Conservation (phyloP, 306 rosid species). For the Quercus suber region DNA sequence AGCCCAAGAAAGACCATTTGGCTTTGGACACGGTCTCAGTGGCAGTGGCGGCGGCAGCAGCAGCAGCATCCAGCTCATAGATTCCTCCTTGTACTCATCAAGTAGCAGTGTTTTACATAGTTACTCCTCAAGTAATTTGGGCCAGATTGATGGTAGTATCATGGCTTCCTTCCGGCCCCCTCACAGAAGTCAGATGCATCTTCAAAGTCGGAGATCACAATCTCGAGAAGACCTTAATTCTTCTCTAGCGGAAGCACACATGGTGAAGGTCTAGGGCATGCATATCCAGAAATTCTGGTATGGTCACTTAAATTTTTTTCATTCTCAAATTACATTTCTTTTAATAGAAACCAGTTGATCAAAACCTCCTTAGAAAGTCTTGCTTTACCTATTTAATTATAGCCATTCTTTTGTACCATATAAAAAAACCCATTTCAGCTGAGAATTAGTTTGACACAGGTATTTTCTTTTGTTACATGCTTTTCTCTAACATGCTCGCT, state of each 20-base stretch:
- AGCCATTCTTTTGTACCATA: conserved; percentile 37
- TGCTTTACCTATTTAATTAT: conserved; percentile 18
- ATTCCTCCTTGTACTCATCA: conserved; percentile 63
- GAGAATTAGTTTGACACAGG: conserved; percentile 20
- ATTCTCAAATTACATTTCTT: conserved; percentile 12
- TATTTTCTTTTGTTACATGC: conserved; percentile 2
- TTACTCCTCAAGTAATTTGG: conserved; percentile 77
- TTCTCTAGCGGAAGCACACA: conserved; percentile 69
- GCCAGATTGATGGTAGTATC: conserved; percentile 62
- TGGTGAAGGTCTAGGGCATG: conserved; percentile 59
- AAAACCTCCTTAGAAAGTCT: conserved; percentile 11
- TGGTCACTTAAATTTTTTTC: conserved; percentile 22
- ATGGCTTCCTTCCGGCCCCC: conserved; percentile 80
- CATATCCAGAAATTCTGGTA: conserved; percentile 47
- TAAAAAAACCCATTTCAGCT: conserved; percentile 18
- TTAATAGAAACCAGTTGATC: conserved; percentile 5
- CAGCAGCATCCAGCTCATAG: conserved; percentile 65
- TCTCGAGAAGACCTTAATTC: conserved; percentile 92
- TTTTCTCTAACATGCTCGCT: conserved; percentile 6
- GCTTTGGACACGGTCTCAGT: conserved; percentile 41
- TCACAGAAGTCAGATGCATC: conserved; percentile 79
- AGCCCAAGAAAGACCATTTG: conserved; percentile 55
- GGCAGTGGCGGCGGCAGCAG: conserved; percentile 28
- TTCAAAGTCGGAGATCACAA: conserved; percentile 94
- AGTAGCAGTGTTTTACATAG: conserved; percentile 68